A percentile compares a stretch with the other conserved stretches of the same genome.
phyloP scores from a whole-genome alignment of 2,329 filamentous ascomycete genomes.

The Alternaria brassicicola region DNA sequence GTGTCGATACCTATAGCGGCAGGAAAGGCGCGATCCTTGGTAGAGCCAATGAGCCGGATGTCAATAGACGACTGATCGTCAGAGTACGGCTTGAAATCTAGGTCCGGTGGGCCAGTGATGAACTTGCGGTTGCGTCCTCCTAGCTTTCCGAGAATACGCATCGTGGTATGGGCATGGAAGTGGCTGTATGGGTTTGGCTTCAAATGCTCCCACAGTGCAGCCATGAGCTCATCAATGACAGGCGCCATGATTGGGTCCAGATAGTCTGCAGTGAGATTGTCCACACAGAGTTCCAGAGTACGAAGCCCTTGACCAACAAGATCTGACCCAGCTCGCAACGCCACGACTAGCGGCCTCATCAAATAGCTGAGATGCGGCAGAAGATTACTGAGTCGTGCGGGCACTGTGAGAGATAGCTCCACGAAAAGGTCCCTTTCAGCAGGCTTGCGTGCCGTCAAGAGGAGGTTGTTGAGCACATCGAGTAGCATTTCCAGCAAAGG shows the following conservation, averaged over 20 bases:
- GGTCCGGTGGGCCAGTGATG: constrained; percentile 84
- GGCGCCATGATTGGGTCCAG: constrained; percentile 98
- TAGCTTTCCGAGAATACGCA: constrained; percentile 95
- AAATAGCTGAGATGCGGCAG: constrained; percentile 94
- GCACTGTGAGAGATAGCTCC: constrained; percentile 94
- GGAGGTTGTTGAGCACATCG: constrained; percentile 93
- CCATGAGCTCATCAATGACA: constrained; percentile 98
- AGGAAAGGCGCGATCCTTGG: constrained; percentile 86
- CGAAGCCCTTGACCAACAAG: constrained; percentile 92
- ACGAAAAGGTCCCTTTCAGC: constrained; percentile 95
- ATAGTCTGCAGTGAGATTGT: constrained; percentile 97
- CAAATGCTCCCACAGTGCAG: constrained; percentile 92
- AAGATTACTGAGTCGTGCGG: constrained; percentile 89
- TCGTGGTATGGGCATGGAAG: constrained; percentile 96
- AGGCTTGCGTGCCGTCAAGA: constrained; percentile 88
- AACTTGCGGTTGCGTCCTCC: constrained; percentile 96
- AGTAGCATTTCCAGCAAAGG: constrained; percentile 96
- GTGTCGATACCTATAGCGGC: constrained; percentile 84
- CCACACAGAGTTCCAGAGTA: constrained; percentile 94
- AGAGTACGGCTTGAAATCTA: constrained; percentile 81
- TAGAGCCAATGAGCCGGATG: constrained; percentile 85
- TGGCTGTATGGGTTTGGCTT: constrained; percentile 94
- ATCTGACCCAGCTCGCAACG: constrained; percentile 86
- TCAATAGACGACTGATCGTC: constrained; percentile 91
- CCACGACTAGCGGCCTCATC: constrained; percentile 97